phyloP scores from a whole-genome alignment of 371 early-diverging fungal genomes.

The Lichtheimia ramosa region DNA sequence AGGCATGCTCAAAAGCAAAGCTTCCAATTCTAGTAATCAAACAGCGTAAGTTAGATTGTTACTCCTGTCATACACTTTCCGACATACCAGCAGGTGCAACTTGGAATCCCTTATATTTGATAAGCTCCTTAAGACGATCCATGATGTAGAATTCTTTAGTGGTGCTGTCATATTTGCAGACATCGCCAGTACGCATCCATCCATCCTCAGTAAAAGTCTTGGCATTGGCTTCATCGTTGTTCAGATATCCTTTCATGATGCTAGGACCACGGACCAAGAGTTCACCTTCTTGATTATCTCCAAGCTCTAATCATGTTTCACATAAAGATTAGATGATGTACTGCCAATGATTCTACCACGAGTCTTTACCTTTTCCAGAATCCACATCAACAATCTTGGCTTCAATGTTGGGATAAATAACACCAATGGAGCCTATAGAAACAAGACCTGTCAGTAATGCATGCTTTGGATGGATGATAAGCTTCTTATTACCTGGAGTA shows the following conservation, averaged over 20 bases:
- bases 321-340: background rate
- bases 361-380: too few relatives aligned
- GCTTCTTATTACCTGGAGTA: slow-evolving; percentile 10
- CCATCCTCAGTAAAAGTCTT: slow-evolving; percentile 67
- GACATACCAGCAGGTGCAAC: slow-evolving; percentile 53
- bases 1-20: slow-evolving; percentile 69
- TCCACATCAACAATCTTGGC: slow-evolving; percentile 67
- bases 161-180: slow-evolving; percentile 59
- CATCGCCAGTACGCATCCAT: slow-evolving; percentile 86
- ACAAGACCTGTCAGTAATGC: too few relatives aligned
- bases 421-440: slow-evolving; percentile 55
- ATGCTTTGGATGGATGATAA: too few relatives aligned
- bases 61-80: background rate
- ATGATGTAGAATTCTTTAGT: slow-evolving; percentile 54
- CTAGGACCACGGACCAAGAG: slow-evolving; percentile 60
- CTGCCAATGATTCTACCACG: too few relatives aligned
- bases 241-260: slow-evolving; percentile 59
- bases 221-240: slow-evolving; percentile 68
- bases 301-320: slow-evolving; percentile 36
- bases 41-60: background rate
- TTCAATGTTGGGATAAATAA: slow-evolving; percentile 64
- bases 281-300: slow-evolving; percentile 63
- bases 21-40: slow-evolving; percentile 75
- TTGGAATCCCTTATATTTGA: slow-evolving; percentile 78
- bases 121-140: slow-evolving; percentile 78